Base-by-base conservation (phyloP, 768 basidiomycete genomes). In the Boletus tylopilopsis region DNA sequence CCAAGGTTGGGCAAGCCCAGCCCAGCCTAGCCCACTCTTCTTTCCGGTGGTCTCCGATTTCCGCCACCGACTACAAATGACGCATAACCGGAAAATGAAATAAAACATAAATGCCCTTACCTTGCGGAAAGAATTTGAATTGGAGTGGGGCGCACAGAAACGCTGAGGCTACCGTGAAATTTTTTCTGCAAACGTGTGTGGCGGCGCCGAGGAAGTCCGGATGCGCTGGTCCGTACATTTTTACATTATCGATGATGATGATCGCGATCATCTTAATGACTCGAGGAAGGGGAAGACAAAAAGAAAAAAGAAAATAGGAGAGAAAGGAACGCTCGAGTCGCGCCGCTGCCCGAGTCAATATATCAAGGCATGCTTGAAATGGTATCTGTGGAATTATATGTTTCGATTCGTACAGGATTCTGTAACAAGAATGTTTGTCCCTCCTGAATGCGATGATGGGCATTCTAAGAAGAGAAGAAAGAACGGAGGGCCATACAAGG, bases 361-460 rank as follows among this genome's bases (percentile, higher is more conserved):
- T 45, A 55, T 56, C 39, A 56, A 42, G 25, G 18, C 29, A 24
- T 38, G 16, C 39, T 45, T 18, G 18, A 46, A 47, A 40, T 42
- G 52, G 60, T 22, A 57, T 40, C 45, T 33, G 39, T 55, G 47
- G 49, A 45, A 58, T 58, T 51, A 51, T 37, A 30, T 47, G 61
- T 51, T 64, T 61, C 61, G n/a, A 48, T 57, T 47, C 44, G 23
- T 57, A 56, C 60, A 48, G 15, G 33, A 34, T 46, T 49, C 21
- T 50, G 43, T 27, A 29, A 61, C 60, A 63, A 61, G 51, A 57
- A 53, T 30, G 48, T 39, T n/a, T 18, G n/a, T 23, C 23, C 23
- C 22, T 13, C 18, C 34, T 42, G 40, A 23, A 50, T 55, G 54
- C 35, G n/a, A 23, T 19, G 34, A 42, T 56, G 36, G 27, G 19